Percentiles rank a stretch among this genome's conserved stretches.
Conservation (phyloP, 257 asterid species). For the Nicotiana tomentosiformis region DNA sequence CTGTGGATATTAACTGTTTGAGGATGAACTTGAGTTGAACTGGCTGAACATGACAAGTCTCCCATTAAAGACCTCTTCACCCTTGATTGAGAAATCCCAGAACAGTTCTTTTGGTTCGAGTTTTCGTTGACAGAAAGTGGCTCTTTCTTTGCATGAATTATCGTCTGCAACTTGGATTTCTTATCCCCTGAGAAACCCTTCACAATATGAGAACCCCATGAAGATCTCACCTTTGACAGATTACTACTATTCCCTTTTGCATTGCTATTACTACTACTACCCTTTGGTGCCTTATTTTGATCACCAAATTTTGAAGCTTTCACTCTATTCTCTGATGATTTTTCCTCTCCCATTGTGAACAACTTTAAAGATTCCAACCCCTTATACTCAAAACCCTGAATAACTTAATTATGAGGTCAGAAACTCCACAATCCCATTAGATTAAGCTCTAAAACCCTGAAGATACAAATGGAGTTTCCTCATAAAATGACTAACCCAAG, state of each 20-base stretch:
- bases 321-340: conserved; percentile 39
- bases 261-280: conserved; percentile 20
- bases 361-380: conserved; percentile 7
- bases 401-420: neutral
- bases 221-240: conserved; percentile 58
- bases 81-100: conserved; percentile 37
- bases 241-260: conserved; percentile 44
- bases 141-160: conserved; percentile 46
- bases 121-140: conserved; percentile 33
- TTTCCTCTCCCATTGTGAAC: conserved; percentile 59
- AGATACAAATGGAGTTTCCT: neutral
- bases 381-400: neutral
- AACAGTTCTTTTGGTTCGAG: conserved; percentile 37
- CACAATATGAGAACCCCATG: conserved; percentile 85
- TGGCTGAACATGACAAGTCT: conserved; percentile 68
- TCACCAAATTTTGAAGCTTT: conserved; percentile 57
- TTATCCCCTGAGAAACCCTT: conserved; percentile 80
- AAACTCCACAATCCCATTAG: neutral
- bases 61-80: conserved; percentile 76
- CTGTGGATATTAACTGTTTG: conserved; percentile 35
- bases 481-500: neutral
- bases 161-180: conserved; percentile 52
- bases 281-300: conserved; percentile 57
- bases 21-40: conserved; percentile 66
- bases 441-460: neutral